Percentiles rank a stretch among this genome's conserved stretches.
phyloP scores from a whole-genome alignment of 2,329 filamentous ascomycete genomes.

The Colletotrichum eleusines region DNA sequence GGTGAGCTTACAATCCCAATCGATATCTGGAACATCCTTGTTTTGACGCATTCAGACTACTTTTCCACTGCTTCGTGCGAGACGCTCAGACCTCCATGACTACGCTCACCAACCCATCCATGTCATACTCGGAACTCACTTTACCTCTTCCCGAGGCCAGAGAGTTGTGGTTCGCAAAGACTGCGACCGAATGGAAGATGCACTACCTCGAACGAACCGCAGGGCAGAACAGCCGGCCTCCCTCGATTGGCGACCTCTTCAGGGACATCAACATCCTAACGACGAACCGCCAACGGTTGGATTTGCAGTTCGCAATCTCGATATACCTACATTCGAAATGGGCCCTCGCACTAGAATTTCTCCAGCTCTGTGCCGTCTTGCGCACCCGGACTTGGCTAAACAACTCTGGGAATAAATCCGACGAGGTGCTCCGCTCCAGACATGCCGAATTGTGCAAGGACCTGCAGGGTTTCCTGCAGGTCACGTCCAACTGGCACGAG shows the following conservation, averaged over 20 bases:
- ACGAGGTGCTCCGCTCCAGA: conserved; percentile 64
- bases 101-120: conserved; percentile 71
- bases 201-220: conserved; percentile 62
- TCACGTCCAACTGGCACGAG: conserved; percentile 58
- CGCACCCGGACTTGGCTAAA: conserved; percentile 61
- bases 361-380: conserved; percentile 67
- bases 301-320: conserved; percentile 67
- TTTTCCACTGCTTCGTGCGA: conserved; percentile 73
- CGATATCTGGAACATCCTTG: conserved; percentile 32
- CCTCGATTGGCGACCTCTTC: conserved; percentile 67
- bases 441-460: conserved; percentile 73
- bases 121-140: conserved; percentile 77
- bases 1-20: conserved; percentile 50
- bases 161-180: conserved; percentile 74
- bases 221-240: conserved; percentile 56
- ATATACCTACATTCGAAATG: conserved; percentile 76
- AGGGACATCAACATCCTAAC: conserved; percentile 67
- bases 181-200: conserved; percentile 73
- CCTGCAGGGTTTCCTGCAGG: conserved; percentile 61
- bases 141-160: conserved; percentile 73
- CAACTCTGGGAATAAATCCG: conserved; percentile 54
- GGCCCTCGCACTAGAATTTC: conserved; percentile 74
- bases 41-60: conserved; percentile 58
- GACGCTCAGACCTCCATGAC: conserved; percentile 78
- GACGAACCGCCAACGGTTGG: conserved; percentile 62